Percentiles rank a stretch among this genome's conserved stretches.
These are phyloP conservation scores for Vicia sativa DNA, from an alignment of 306 rosid species.

Conservation along the genomic window DNA sequence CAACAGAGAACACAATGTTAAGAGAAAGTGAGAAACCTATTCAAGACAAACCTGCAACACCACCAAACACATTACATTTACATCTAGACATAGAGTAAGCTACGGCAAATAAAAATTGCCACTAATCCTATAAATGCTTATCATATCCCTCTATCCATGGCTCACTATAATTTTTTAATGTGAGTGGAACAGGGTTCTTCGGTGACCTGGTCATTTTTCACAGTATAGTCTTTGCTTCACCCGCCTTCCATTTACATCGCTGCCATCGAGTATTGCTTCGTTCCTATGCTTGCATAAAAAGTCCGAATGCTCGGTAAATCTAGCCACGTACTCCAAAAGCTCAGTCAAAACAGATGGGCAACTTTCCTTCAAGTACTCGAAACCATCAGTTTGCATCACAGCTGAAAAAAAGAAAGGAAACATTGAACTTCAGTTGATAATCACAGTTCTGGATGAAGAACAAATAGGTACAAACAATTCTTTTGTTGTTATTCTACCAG, in stretches of 20 bases:
- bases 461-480: not conserved
- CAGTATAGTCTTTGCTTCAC: conserved; percentile 69
- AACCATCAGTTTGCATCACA: conserved; percentile 92
- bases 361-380: conserved; percentile 71
- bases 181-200: conserved; percentile 23
- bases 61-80: conserved; percentile 47
- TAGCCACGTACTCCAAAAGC: conserved; percentile 79
- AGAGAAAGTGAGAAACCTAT: conserved; percentile 31
- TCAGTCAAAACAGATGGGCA: conserved; percentile 78
- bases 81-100: conserved; percentile 44
- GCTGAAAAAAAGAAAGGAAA: conserved; percentile 51
- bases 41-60: conserved; percentile 22
- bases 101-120: conserved; percentile 34
- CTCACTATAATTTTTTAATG: conserved; percentile 32
- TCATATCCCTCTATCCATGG: conserved; percentile 40
- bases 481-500: not conserved
- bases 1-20: conserved; percentile 10
- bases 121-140: conserved; percentile 44
- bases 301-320: conserved; percentile 61
- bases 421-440: conserved; percentile 24
- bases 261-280: conserved; percentile 65
- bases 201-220: conserved; percentile 27
- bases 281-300: conserved; percentile 56
- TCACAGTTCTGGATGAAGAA: conserved; percentile 20
- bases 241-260: conserved; percentile 78